A percentile compares a stretch with the other conserved stretches of the same genome.
Conservation (phyloP, 169 alveolate species). For the Cryptosporidium viatorum region DNA sequence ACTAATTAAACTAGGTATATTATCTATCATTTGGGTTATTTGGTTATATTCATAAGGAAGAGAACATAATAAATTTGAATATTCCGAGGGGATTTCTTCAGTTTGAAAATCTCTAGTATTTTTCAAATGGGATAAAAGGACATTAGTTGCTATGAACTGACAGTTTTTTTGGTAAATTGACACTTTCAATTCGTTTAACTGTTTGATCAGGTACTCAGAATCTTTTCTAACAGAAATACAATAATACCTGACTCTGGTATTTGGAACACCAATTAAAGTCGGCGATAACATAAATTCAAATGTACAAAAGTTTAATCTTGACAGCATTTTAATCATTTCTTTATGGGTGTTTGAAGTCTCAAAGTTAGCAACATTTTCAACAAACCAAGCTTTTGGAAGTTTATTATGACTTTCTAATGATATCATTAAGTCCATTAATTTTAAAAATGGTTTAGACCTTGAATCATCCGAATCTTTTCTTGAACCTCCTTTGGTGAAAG, state of each 20-base stretch:
- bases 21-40: background rate
- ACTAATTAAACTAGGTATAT: constrained; percentile 10
- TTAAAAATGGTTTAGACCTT: constrained; percentile 57
- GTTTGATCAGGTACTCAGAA: background rate
- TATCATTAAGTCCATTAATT: constrained; percentile 76
- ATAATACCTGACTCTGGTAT: constrained; percentile 86
- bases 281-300: constrained; percentile 84
- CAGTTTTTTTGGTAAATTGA: constrained; percentile 16
- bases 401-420: constrained; percentile 67
- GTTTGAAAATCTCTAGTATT: background rate
- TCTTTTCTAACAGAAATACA: constrained; percentile 79
- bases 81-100: background rate
- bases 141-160: constrained; percentile 8
- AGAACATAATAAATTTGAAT: constrained; percentile 16
- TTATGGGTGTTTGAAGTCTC: constrained; percentile 82
- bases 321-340: constrained; percentile 76
- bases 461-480: constrained; percentile 77
- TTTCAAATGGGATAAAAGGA: background rate
- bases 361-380: constrained; percentile 85
- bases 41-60: constrained; percentile 18
- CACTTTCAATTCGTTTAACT: background rate
- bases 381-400: constrained; percentile 80
- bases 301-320: constrained; percentile 70
- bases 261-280: constrained; percentile 83
- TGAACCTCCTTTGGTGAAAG: constrained; percentile 84